Evolutionary conservation across 306 rosid species (phyloP), one percentile per base, ranked within the genome.

Genomic region (Arachis hypogaea): DNA sequence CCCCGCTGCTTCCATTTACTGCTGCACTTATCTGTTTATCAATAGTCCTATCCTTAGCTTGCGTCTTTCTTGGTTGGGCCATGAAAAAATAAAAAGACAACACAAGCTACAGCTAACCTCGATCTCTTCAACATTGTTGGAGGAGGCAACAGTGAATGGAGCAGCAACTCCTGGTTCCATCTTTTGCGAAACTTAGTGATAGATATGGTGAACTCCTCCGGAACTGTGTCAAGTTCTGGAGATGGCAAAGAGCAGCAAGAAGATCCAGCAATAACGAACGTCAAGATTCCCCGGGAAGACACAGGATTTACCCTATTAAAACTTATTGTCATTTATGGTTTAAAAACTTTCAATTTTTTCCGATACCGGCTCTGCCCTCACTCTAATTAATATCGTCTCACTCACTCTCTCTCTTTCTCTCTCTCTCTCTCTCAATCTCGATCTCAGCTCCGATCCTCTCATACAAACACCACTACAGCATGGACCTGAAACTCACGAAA

Each of bases 151-250:
- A 22, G 71, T 43, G 42, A 18, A 41, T 36, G 78, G 43, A 69
- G 66, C 30, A 62, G 63, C 33, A 18, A 46, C 41, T 76, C 60
- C 72, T 70, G 84, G 75, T 60, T 76, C 73, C 78, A 79, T 77
- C 88, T 89, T 88, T 89, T 89, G 56, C 91, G 88, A 55, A 92
- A 92, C 74, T 83, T 92, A 73, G 80, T 85, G 36, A 86, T 68
- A 1, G 88, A 83, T 6, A 85, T 28, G 16, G 83, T 71, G 72
- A 88, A 76, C 74, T 85, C 18, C 68, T 79, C 69, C 0, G 91
- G 89, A 41, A 87, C 66, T 0, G 80, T 85, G 59, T 68, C 72
- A 36, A 80, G 82, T 68, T 85, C 90, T 33, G 84, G 81, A 63
- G 84, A 75, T 2, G 86, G 83, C 0, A 73, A 63, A 47, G 93